Base-by-base conservation (phyloP, 2,329 filamentous ascomycete genomes). In the Hypoxylon sp. region DNA sequence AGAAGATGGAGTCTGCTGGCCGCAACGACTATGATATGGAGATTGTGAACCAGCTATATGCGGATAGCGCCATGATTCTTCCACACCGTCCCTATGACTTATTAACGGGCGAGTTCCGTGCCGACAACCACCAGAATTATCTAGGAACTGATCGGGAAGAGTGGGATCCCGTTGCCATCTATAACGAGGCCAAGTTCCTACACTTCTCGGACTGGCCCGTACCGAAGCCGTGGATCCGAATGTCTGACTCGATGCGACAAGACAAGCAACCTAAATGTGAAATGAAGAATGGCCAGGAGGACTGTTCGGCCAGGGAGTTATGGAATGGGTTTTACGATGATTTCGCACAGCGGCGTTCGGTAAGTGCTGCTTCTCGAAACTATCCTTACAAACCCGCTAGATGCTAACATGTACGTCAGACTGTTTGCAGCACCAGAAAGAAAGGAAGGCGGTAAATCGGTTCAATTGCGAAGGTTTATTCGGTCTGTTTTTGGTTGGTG, bases 161-260 rank as follows among this genome's bases (percentile, higher is more conserved):
- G 2, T 92, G 90, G 89, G 86, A 91, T 72, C 83, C 89, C 0
- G 73, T 79, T n/a, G 64, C 71, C 43, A 82, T 83, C 0, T 81
- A 87, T 57, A 82, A 83, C 13, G 88, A 91, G 72, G 87, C 89
- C 5, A 91, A 91, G 68, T 82, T 90, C 4, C 80, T 93, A 1
- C 90, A 93, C 76, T 93, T 92, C 75, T 90, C 87, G 11, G 91
- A 93, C 74, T 91, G 87, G 87, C 91, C 90, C 0, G 72, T 91
- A 5, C 89, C 90, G 0, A 93, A 93, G 64, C 83, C 83, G 0
- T 85, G 84, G 83, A 65, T 78, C 21, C 13, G 63, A 1, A 72
- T 74, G 72, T 60, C 72, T 5, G 74, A 76, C n/a, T 32, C 60
- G 5, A 30, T 73, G 41, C 74, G 77, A 38, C 17, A 71, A 30